Conservation (phyloP, 352 stramenopile genomes). For the Saprolegnia parasitica region DNA sequence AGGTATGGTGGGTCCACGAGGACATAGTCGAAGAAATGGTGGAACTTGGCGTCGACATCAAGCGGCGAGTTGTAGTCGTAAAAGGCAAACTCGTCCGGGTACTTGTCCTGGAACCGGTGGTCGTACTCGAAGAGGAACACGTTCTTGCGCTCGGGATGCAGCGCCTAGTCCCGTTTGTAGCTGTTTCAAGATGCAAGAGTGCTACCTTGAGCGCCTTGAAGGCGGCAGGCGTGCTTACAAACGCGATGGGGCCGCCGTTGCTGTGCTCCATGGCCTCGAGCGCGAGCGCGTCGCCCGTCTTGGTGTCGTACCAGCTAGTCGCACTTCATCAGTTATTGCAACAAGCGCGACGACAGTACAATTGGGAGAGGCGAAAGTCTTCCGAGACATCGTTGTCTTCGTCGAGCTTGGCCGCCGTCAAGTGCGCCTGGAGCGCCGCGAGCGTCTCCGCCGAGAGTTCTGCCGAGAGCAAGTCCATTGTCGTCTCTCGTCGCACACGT, state of each 20-base stretch:
- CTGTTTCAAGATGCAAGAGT: not conserved
- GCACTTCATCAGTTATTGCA: not conserved
- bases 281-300: slow-evolving; percentile 40
- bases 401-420: slow-evolving; percentile 34
- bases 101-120: slow-evolving; percentile 45
- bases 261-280: slow-evolving; percentile 45
- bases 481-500: too few relatives aligned
- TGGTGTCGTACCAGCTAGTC: slow-evolving; percentile 46
- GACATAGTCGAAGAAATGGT: slow-evolving; percentile 54
- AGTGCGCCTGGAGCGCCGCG: slow-evolving; percentile 43
- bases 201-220: slow-evolving; percentile 28
- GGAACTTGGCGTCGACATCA: slow-evolving; percentile 40
- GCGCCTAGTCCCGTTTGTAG: not conserved
- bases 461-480: slow-evolving; percentile 34
- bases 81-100: slow-evolving; percentile 43
- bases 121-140: slow-evolving; percentile 54
- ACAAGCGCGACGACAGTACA: slow-evolving; percentile 31
- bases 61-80: slow-evolving; percentile 49
- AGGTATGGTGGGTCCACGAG: slow-evolving; percentile 51
- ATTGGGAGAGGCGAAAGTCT: slow-evolving; percentile 51
- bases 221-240: slow-evolving; percentile 46
- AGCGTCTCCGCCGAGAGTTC: slow-evolving; percentile 46
- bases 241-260: slow-evolving; percentile 40
- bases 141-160: slow-evolving; percentile 35
- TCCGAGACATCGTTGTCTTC: slow-evolving; percentile 44